Evolutionary conservation across 305 asterid genomes (phyloP), one percentile per base, ranked within the genome.

Genomic region (Rubia balearica): DNA sequence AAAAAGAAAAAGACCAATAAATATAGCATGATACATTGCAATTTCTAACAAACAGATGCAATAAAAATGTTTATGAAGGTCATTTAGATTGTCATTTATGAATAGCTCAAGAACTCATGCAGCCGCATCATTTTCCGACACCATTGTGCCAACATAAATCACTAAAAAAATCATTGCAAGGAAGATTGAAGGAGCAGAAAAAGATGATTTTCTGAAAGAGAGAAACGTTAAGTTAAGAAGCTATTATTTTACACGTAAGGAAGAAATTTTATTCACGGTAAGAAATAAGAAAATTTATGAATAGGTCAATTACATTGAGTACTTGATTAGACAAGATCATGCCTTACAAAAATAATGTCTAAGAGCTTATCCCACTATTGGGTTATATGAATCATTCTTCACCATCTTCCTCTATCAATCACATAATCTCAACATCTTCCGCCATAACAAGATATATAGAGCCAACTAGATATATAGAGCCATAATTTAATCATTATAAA

Each of bases 131-230:
- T 30, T 30, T 30, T 30, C 33, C 33, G 2, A 30, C 33, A 30
- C 33, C 33, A 30, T 30, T 30, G 33, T 30, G 33, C 33, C 33
- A 30, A 30, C 33, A 30, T 30, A 30, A 1, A 30, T 30, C 33
- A 2, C 33, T 30, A 2, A 1, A 30, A 30, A 30, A 30, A 30
- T 30, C 2, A 30, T 30, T 30, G 33, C 33, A 0, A 30, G 33
- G 33, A 30, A 30, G 33, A 30, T 30, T 30, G 33, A 30, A 3
- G 33, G 33, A 1, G 33, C 33, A 27, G 2, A 27, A 27, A 27
- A 27, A 0, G 33, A 30, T 1, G 33, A 30, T 30, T 30, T 30
- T 87, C 98, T 92, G 89, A 76, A 64, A 74, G 48, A 78, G 36
- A 74, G 51, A 68, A 45, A 14, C 69, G 56, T 51, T 36, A 38